These are phyloP conservation scores for Russula griseocarnosa DNA, from an alignment of 768 basidiomycete genomes.

Conservation along the genomic window DNA sequence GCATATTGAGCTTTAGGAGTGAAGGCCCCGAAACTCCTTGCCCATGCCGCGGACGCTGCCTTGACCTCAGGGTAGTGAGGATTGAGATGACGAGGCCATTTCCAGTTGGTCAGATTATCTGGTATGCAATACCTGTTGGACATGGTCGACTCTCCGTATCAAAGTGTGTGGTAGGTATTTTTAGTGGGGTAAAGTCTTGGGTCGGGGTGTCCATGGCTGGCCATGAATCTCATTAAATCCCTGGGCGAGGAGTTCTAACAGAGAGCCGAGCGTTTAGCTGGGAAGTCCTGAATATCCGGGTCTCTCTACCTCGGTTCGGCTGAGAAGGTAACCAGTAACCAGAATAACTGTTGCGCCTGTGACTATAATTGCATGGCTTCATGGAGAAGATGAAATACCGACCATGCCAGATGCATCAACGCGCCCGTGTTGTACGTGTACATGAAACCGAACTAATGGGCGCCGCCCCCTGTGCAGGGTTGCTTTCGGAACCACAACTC, in stretches of 20 bases:
- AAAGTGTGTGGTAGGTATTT: neutral
- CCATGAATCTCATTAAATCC: conserved; percentile 1
- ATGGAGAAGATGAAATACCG: neutral
- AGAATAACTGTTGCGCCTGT: too few relatives aligned
- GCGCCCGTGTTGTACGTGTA: too few relatives aligned
- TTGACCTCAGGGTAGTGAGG: conserved; percentile 29
- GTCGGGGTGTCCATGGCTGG: neutral
- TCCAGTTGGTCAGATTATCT: conserved; percentile 27
- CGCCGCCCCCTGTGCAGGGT: too few relatives aligned
- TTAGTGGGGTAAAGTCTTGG: neutral
- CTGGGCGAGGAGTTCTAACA: neutral
- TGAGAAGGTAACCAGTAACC: neutral
- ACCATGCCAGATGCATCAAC: neutral
- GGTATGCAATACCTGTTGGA: conserved; percentile 23
- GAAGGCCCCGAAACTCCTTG: conserved; percentile 30
- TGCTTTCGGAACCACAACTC: too few relatives aligned
- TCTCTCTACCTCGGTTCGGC: conserved; percentile 3
- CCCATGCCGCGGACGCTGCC: conserved; percentile 29
- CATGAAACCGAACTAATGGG: neutral
- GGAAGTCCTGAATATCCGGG: neutral
- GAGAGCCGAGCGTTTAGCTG: neutral
- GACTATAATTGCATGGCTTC: neutral
- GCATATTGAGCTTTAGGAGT: conserved; percentile 28
- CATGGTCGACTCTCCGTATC: conserved; percentile 8
- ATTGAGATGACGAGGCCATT: conserved; percentile 31